Conservation (phyloP, 1,284 basidiomycete species). For the Jaminaea rosea region DNA sequence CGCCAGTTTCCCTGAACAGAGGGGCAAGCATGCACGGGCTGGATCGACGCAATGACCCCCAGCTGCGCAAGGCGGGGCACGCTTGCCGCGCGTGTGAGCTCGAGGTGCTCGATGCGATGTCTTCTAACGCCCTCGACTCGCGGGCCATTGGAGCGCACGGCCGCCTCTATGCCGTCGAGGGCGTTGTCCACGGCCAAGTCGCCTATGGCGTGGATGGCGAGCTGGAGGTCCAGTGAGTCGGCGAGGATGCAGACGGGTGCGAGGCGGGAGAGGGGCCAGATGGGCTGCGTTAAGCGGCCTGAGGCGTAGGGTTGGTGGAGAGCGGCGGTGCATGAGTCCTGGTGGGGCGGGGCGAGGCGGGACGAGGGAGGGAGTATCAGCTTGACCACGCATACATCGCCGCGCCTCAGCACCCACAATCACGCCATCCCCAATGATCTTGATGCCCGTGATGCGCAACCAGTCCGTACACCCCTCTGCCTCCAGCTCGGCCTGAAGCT, state of each 20-base stretch:
- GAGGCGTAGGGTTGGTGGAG: slow-evolving; percentile 20
- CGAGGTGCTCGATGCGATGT: slow-evolving; percentile 26
- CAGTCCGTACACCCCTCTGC: slow-evolving; percentile 18
- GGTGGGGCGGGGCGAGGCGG: no score
- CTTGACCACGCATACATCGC: no score
- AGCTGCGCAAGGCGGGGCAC: slow-evolving; percentile 19
- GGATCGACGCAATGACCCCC: slow-evolving; percentile 22
- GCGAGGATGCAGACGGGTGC: slow-evolving; percentile 12
- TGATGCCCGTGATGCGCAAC: slow-evolving; percentile 20
- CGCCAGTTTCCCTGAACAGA: slow-evolving; percentile 19
- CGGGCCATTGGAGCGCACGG: no score
- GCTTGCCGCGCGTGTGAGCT: slow-evolving; percentile 18
- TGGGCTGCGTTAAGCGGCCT: slow-evolving; percentile 16
- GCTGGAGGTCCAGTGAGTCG: slow-evolving; percentile 17
- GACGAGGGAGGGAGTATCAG: no score
- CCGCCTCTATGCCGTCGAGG: slow-evolving; percentile 18
- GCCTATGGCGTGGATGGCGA: slow-evolving; percentile 22
- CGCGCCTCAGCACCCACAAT: no score
- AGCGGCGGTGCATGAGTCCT: slow-evolving; percentile 22
- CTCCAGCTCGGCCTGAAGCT: slow-evolving; percentile 14
- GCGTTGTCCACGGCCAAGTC: slow-evolving; percentile 21
- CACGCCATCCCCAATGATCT: slow-evolving; percentile 21
- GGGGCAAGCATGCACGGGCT: slow-evolving; percentile 23
- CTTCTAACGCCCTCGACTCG: slow-evolving; percentile 6
- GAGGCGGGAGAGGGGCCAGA: slow-evolving; percentile 16